phyloP scores from a whole-genome alignment of 2,329 filamentous ascomycete genomes.

The Colletotrichum magnum region DNA sequence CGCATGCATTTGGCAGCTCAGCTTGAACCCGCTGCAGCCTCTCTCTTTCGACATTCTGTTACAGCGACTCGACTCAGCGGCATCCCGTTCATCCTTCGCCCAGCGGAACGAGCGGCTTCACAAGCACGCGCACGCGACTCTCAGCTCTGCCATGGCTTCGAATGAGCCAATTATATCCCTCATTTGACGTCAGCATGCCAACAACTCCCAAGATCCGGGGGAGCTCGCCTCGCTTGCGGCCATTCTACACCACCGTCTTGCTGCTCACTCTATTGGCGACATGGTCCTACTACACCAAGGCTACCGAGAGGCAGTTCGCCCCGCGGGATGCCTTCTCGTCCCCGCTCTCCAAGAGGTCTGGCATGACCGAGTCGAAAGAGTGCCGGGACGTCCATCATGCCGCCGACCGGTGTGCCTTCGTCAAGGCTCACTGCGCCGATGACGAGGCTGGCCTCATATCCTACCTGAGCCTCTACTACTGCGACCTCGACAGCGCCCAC shows the following conservation, averaged over 20 bases:
- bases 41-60: slow-evolving; percentile 5
- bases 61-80: slow-evolving; percentile 16
- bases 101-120: slow-evolving; percentile 34
- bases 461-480: slow-evolving; percentile 94
- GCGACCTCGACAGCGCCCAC: slow-evolving; percentile 76
- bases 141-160: slow-evolving; percentile 37
- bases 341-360: slow-evolving; percentile 47
- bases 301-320: slow-evolving; percentile 31
- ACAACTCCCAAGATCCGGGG: slow-evolving; percentile 47
- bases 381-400: slow-evolving; percentile 86
- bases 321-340: slow-evolving; percentile 39
- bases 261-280: slow-evolving; percentile 62
- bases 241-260: slow-evolving; percentile 63
- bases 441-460: slow-evolving; percentile 92
- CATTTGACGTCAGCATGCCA: slow-evolving; percentile 45
- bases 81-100: slow-evolving; percentile 26
- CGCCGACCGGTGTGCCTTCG: slow-evolving; percentile 87
- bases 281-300: slow-evolving; percentile 56
- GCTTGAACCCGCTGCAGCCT: slow-evolving; percentile 27
- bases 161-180: slow-evolving; percentile 35
- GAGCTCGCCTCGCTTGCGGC: slow-evolving; percentile 59
- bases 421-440: slow-evolving; percentile 84
- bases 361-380: slow-evolving; percentile 57
- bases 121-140: slow-evolving; percentile 32
- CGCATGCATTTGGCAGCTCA: slow-evolving; percentile 36